Conservation (phyloP, 179 eudicot genomes). For the Camellia oleifera region DNA sequence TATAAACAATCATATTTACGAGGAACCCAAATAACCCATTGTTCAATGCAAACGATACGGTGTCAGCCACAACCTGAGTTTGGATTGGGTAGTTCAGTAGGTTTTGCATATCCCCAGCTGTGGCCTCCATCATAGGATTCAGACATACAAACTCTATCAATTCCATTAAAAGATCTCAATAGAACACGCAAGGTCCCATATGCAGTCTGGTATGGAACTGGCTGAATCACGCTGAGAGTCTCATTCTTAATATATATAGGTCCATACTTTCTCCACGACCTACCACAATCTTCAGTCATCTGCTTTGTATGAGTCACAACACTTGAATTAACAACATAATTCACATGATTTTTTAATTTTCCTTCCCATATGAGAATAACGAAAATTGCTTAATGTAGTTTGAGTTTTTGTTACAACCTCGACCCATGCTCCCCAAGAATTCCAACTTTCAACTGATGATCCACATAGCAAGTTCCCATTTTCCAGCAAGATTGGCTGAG, state of each 20-base stretch:
- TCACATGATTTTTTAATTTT: background rate
- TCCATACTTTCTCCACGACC: slow-evolving; percentile 81
- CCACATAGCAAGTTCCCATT: slow-evolving; percentile 86
- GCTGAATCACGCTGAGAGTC: slow-evolving; percentile 81
- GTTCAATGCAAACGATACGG: background rate
- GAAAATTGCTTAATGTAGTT: slow-evolving; percentile 7
- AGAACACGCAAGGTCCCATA: slow-evolving; percentile 75
- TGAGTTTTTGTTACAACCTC: slow-evolving; percentile 49
- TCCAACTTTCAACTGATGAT: slow-evolving; percentile 98
- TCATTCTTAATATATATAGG: slow-evolving; percentile 65
- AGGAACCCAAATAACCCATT: background rate
- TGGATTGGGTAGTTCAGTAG: slow-evolving; percentile 80
- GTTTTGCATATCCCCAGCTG: slow-evolving; percentile 73
- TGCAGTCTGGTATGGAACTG: slow-evolving; percentile 84
- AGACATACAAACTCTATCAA: slow-evolving; percentile 64
- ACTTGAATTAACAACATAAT: slow-evolving; percentile 9
- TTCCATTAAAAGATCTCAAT: slow-evolving; percentile 58
- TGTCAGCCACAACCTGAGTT: slow-evolving; percentile 67
- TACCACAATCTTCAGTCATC: slow-evolving; percentile 87
- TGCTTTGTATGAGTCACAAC: slow-evolving; percentile 25
- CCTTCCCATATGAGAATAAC: background rate
- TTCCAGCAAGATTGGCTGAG: slow-evolving; percentile 78
- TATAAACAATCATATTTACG: background rate
- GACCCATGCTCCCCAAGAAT: slow-evolving; percentile 97
- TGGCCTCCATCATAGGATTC: slow-evolving; percentile 84